These are phyloP conservation scores for Agrostemma githago DNA, from an alignment of 148 eudicot genomes.

Conservation along the genomic window DNA sequence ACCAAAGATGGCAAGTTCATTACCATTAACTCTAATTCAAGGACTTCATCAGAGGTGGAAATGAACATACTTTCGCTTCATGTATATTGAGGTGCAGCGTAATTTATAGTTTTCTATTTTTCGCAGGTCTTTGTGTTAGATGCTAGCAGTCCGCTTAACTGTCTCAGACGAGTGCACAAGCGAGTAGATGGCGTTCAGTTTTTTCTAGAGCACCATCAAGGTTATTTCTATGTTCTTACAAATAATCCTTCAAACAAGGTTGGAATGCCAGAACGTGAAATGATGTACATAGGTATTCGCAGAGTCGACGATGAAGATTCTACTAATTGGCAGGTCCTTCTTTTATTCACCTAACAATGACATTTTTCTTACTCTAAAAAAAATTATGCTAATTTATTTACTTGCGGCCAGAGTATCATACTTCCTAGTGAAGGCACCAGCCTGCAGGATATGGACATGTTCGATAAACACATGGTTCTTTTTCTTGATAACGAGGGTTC, in stretches of 20 bases:
- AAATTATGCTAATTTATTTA: constrained; percentile 3
- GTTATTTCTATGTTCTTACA: constrained; percentile 75
- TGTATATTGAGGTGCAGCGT: constrained; percentile 3
- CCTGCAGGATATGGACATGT: constrained; percentile 83
- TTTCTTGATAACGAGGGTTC: constrained; percentile 51
- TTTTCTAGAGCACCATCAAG: constrained; percentile 87
- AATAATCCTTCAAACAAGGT: constrained; percentile 42
- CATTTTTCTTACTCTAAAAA: no score
- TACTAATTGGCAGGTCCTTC: constrained; percentile 67
- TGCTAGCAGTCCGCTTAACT: constrained; percentile 49
- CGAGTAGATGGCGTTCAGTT: constrained; percentile 75
- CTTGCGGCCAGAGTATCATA: constrained; percentile 47
- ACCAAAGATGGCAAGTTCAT: constrained; percentile 94
- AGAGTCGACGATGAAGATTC: constrained; percentile 47
- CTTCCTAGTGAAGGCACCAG: constrained; percentile 61
- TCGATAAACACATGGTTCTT: constrained; percentile 68
- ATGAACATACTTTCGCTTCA: constrained; percentile 22
- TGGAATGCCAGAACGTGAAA: constrained; percentile 43
- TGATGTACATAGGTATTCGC: constrained; percentile 56
- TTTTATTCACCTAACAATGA: neutral
- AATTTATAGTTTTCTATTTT: constrained; percentile 1
- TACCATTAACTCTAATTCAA: constrained; percentile 91
- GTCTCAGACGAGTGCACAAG: constrained; percentile 54
- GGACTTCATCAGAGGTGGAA: constrained; percentile 94
- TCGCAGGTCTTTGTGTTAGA: constrained; percentile 71